These are phyloP conservation scores for Chondrus crispus DNA, from an alignment of 23 red algal species.

Conservation along the genomic window DNA sequence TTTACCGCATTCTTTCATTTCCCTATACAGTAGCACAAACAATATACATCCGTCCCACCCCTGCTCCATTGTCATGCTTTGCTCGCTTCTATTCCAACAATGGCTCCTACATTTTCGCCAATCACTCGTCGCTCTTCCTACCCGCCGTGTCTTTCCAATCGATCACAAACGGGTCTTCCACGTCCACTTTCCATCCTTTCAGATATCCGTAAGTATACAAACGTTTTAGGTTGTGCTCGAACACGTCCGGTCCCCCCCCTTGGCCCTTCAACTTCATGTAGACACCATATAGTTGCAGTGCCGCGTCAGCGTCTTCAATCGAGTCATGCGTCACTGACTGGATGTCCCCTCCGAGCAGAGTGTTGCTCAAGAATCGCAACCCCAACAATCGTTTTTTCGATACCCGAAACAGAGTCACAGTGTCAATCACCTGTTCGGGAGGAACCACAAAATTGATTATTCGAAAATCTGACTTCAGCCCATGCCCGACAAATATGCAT, in stretches of 20 bases:
- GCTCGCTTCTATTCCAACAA: too few species aligned
- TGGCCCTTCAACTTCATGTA: conserved; percentile 62
- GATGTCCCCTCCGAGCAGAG: conserved; percentile 65
- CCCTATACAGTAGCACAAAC: too few species aligned
- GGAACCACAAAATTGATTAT: conserved; percentile 89
- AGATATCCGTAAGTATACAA: conserved; percentile 73
- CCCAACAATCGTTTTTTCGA: conserved; percentile 61
- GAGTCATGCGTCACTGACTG: conserved; percentile 82
- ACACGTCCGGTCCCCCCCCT: conserved; percentile 15
- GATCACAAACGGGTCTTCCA: conserved; percentile 43
- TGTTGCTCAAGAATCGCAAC: conserved; percentile 62
- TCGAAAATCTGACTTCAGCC: conserved; percentile 90
- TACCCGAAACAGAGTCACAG: conserved; percentile 79
- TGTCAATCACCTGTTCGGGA: conserved; percentile 81
- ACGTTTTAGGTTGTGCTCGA: conserved; percentile 44
- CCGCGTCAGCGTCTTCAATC: conserved; percentile 84
- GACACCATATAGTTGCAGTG: conserved; percentile 72
- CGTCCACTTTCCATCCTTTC: conserved; percentile 64
- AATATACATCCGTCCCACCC: too few species aligned
- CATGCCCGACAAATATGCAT: conserved; percentile 89
- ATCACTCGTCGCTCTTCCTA: too few species aligned
- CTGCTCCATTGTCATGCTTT: too few species aligned
- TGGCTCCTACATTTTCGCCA: too few species aligned
- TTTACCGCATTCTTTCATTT: too few species aligned
- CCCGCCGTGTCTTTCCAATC: not conserved